A percentile compares a stretch with the other conserved stretches of the same genome.
Evolutionary conservation across 2,329 filamentous ascomycete species (phyloP).

Genomic region (Thermothelomyces thermophilus): DNA sequence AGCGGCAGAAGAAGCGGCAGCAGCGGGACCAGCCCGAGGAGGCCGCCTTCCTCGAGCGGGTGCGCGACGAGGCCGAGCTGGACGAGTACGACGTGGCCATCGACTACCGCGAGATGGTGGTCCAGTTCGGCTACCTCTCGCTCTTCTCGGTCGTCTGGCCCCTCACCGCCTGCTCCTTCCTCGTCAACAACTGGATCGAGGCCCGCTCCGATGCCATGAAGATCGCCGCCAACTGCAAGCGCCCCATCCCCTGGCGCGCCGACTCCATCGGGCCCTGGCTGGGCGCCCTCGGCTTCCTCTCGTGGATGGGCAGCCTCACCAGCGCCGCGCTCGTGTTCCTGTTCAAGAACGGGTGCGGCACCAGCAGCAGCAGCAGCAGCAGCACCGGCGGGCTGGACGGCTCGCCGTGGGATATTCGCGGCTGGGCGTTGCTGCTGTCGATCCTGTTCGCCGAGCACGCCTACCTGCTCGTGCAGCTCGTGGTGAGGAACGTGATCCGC

Average conservation of each 20-base stretch:
- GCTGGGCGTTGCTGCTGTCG: conserved; percentile 72
- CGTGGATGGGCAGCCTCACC: conserved; percentile 87
- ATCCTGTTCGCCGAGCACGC: conserved; percentile 85
- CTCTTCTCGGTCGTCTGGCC: conserved; percentile 95
- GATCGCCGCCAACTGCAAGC: conserved; percentile 81
- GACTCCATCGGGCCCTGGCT: conserved; percentile 95
- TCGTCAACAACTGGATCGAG: conserved; percentile 95
- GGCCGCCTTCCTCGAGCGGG: conserved; percentile 68
- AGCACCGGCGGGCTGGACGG: conserved; percentile 60
- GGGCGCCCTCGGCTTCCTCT: conserved; percentile 76
- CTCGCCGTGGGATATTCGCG: conserved; percentile 62
- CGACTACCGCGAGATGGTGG: conserved; percentile 89
- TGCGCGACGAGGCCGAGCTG: conserved; percentile 76
- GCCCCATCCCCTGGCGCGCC: conserved; percentile 81
- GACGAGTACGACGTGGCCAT: conserved; percentile 81
- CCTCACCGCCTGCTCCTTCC: conserved; percentile 78
- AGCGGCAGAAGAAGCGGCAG: conserved; percentile 22
- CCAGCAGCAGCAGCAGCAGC: conserved; percentile 47
- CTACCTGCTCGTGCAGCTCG: conserved; percentile 71
- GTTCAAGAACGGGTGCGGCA: conserved; percentile 57
- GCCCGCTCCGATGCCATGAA: conserved; percentile 90
- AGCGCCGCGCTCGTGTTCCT: conserved; percentile 84
- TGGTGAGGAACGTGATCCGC: conserved; percentile 63
- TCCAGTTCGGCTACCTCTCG: conserved; percentile 79
- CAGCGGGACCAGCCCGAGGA: conserved; percentile 69